These are phyloP conservation scores for Pelargonium myrrhifolium DNA, from an alignment of 441 rosid genomes.

Conservation along the genomic window DNA sequence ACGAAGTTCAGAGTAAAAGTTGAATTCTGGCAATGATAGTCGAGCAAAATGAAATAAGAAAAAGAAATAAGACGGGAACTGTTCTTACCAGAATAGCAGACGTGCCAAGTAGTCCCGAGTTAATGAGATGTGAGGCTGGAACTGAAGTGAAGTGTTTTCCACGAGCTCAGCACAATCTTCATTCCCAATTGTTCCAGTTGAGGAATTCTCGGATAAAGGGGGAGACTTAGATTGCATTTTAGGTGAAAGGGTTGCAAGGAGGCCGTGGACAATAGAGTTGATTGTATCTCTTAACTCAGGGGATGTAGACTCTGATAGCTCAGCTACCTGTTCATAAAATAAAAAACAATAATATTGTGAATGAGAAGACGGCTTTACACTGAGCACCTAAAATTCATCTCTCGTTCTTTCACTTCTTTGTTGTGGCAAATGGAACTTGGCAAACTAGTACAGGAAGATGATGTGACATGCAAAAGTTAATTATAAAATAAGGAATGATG, in stretches of 20 bases:
- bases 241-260: slow-evolving; percentile 83
- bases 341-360: not conserved
- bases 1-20: not conserved
- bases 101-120: slow-evolving; percentile 88
- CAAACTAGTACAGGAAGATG: too few relatives aligned
- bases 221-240: slow-evolving; percentile 77
- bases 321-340: slow-evolving; percentile 62
- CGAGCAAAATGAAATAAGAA: not conserved
- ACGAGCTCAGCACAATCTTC: slow-evolving; percentile 70
- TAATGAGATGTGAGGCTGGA: slow-evolving; percentile 69
- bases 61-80: slow-evolving; percentile 8
- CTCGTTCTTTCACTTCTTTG: not conserved
- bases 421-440: not conserved
- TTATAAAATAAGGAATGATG: too few relatives aligned
- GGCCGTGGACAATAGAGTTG: slow-evolving; percentile 78
- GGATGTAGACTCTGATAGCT: slow-evolving; percentile 78
- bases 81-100: slow-evolving; percentile 79
- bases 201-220: slow-evolving; percentile 39
- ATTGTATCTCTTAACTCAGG: slow-evolving; percentile 66
- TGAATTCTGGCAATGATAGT: not conserved
- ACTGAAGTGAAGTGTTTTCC: slow-evolving; percentile 75
- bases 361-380: not conserved
- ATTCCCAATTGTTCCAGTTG: slow-evolving; percentile 35
- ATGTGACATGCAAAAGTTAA: too few relatives aligned
- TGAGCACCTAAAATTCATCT: not conserved